Evolutionary conservation across 805 yeast species (phyloP).

Genomic region (Suhomyces canberraensis): DNA sequence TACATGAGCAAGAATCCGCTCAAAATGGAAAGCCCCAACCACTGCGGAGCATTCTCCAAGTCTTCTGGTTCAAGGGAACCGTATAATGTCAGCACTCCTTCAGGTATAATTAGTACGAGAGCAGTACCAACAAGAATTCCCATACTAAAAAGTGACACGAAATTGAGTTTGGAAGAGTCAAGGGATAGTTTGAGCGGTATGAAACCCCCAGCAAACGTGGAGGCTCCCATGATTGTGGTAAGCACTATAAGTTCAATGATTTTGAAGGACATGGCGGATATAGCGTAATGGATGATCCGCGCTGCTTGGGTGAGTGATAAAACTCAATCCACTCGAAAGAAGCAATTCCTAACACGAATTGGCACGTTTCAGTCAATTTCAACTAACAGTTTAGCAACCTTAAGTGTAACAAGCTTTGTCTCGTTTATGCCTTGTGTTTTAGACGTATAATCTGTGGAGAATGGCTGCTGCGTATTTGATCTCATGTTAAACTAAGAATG

Average conservation of each 20-base stretch:
- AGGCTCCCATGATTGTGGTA: slow-evolving; percentile 16
- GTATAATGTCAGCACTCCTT: slow-evolving; percentile 51
- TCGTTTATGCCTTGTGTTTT: too few species aligned
- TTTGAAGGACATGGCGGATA: slow-evolving; percentile 1
- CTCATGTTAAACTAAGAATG: too few species aligned
- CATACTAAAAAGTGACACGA: slow-evolving; percentile 50
- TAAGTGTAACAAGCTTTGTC: too few species aligned
- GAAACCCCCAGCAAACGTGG: slow-evolving; percentile 20
- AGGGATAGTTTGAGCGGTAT: slow-evolving; percentile 26
- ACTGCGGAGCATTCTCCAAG: slow-evolving; percentile 16
- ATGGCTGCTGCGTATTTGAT: too few species aligned
- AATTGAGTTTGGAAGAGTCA: slow-evolving; percentile 26
- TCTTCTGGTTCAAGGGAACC: slow-evolving; percentile 14
- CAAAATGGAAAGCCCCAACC: slow-evolving; percentile 48
- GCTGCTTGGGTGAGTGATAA: too few species aligned
- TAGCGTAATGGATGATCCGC: too few species aligned
- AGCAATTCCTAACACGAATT: too few species aligned
- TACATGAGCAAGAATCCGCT: slow-evolving; percentile 56
- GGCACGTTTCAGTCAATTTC: too few species aligned
- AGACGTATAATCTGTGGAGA: too few species aligned
- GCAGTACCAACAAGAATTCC: slow-evolving; percentile 64
- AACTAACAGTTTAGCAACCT: too few species aligned
- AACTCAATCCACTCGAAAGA: too few species aligned
- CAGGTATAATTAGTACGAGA: slow-evolving; percentile 59
- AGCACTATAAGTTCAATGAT: slow-evolving; percentile 8